A percentile compares a stretch with the other conserved stretches of the same genome.
phyloP scores from a whole-genome alignment of 768 basidiomycete species.

The Leccinum truebloodii region DNA sequence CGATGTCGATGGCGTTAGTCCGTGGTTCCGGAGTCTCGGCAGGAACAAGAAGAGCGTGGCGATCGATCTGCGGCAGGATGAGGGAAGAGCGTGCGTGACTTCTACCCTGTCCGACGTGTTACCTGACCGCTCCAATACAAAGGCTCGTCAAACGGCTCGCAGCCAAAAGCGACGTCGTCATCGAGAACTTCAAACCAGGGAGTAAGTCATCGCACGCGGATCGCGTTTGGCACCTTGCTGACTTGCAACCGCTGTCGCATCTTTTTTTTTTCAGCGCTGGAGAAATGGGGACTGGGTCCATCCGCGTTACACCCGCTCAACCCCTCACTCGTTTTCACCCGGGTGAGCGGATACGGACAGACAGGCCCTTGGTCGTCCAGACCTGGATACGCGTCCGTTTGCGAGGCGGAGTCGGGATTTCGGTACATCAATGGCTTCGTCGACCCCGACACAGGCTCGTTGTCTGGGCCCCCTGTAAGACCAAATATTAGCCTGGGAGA shows the following conservation, averaged over 20 bases:
- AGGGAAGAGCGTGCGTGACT: slow-evolving; percentile 51
- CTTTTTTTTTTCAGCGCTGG: slow-evolving; percentile 47
- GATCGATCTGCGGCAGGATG: slow-evolving; percentile 59
- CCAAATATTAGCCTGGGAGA: slow-evolving; percentile 76
- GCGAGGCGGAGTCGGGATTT: slow-evolving; percentile 76
- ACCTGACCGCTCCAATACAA: background rate
- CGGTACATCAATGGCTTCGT: slow-evolving; percentile 71
- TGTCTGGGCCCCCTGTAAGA: slow-evolving; percentile 63
- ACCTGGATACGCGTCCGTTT: slow-evolving; percentile 73
- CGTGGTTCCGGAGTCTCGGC: slow-evolving; percentile 72
- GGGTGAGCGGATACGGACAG: slow-evolving; percentile 77
- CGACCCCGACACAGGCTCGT: slow-evolving; percentile 50
- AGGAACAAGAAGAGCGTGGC: slow-evolving; percentile 76
- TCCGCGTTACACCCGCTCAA: slow-evolving; percentile 66
- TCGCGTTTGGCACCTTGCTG: background rate
- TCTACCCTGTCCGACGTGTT: background rate
- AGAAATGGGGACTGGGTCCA: slow-evolving; percentile 69
- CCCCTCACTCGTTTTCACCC: slow-evolving; percentile 87
- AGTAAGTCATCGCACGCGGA: slow-evolving; percentile 41
- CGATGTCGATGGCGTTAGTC: slow-evolving; percentile 68
- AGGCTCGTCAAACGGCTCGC: slow-evolving; percentile 66
- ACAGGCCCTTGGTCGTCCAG: slow-evolving; percentile 72
- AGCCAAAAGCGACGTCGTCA: slow-evolving; percentile 60
- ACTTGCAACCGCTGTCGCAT: background rate
- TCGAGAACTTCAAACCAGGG: slow-evolving; percentile 77